Evolutionary conservation across 257 asterid genomes (phyloP).

Genomic region (Capsicum rhomboideum): DNA sequence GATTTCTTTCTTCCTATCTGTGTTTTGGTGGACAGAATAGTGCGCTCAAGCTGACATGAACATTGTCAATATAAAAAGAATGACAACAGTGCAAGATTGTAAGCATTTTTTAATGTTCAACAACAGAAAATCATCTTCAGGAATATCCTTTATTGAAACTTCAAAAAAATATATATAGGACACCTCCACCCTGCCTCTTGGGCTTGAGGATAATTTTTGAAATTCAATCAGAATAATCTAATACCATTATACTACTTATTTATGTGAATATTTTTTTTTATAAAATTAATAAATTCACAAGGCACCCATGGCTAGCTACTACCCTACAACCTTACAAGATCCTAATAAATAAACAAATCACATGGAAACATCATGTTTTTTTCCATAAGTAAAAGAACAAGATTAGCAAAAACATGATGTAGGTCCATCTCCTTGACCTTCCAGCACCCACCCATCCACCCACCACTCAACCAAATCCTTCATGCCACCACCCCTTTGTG

Average conservation of each 20-base stretch:
- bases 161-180: no score
- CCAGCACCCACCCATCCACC: background rate
- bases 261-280: background rate
- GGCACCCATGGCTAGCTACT: background rate
- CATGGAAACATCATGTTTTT: slow-evolving; percentile 3
- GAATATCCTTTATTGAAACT: no score
- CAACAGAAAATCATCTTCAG: no score
- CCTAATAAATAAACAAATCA: background rate
- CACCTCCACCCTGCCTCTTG: background rate
- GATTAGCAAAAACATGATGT: background rate
- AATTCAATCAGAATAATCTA: background rate
- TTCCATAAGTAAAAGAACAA: background rate
- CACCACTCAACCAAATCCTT: background rate
- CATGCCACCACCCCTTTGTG: background rate
- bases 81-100: no score
- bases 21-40: background rate
- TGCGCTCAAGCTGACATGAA: background rate
- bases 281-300: background rate
- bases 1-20: background rate
- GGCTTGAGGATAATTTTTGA: background rate
- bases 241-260: background rate
- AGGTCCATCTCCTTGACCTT: background rate
- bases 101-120: no score
- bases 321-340: background rate
- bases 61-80: background rate